phyloP scores from a whole-genome alignment of 768 basidiomycete genomes.

The Boletales sp. region DNA sequence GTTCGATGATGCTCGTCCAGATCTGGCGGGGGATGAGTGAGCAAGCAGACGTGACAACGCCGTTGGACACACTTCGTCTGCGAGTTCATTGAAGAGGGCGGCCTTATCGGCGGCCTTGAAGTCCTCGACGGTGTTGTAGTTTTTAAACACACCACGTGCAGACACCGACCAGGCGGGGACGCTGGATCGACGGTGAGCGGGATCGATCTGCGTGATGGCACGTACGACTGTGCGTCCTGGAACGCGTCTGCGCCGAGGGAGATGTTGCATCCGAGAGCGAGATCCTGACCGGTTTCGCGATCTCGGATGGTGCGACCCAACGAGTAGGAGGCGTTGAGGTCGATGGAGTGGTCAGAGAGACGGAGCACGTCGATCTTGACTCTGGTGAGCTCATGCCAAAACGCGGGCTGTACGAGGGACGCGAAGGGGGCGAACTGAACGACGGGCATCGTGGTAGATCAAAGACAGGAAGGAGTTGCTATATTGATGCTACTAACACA shows the following conservation, averaged over 20 bases:
- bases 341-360: slow-evolving; percentile 68
- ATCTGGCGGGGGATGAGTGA: slow-evolving; percentile 42
- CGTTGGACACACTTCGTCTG: slow-evolving; percentile 51
- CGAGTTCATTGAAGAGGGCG: slow-evolving; percentile 71
- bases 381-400: slow-evolving; percentile 88
- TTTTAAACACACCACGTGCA: slow-evolving; percentile 73
- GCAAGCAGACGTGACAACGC: not conserved
- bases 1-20: slow-evolving; percentile 57
- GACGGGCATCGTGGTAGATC: slow-evolving; percentile 39
- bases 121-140: slow-evolving; percentile 96
- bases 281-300: slow-evolving; percentile 68
- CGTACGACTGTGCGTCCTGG: slow-evolving; percentile 44
- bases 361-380: slow-evolving; percentile 90
- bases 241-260: slow-evolving; percentile 66
- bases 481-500: slow-evolving; percentile 7
- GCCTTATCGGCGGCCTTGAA: slow-evolving; percentile 90
- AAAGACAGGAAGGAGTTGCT: not conserved
- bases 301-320: slow-evolving; percentile 72
- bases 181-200: slow-evolving; percentile 28
- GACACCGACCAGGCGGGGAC: slow-evolving; percentile 45
- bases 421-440: slow-evolving; percentile 89
- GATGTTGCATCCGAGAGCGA: slow-evolving; percentile 68
- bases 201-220: slow-evolving; percentile 7
- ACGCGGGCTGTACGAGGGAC: slow-evolving; percentile 82
- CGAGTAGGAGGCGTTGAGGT: slow-evolving; percentile 65